phyloP scores from a whole-genome alignment of 768 basidiomycete species.

The Tulasnella sp. region DNA sequence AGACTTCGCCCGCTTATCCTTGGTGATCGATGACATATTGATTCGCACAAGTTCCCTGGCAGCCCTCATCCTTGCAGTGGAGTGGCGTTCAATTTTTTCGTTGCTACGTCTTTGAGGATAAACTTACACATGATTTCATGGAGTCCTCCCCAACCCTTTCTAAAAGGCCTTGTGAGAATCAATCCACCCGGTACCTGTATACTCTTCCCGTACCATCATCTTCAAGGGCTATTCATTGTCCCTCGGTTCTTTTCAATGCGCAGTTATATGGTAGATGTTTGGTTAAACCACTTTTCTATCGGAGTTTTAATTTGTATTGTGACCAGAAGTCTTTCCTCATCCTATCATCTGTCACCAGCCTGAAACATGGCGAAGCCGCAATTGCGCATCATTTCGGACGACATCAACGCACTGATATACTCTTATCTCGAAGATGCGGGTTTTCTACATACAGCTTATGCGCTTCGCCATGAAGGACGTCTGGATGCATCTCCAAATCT shows the following conservation, averaged over 20 bases:
- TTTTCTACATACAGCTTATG: slow-evolving; percentile 69
- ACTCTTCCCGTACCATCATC: neutral
- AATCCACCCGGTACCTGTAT: too few species aligned
- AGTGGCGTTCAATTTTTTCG: too few species aligned
- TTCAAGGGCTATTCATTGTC: neutral
- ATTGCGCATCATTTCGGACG: slow-evolving; percentile 13
- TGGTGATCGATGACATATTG: too few species aligned
- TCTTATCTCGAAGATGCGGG: slow-evolving; percentile 82
- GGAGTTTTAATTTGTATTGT: slow-evolving; percentile 1
- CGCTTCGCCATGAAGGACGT: slow-evolving; percentile 59
- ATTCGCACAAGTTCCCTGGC: too few species aligned
- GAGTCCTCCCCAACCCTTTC: too few species aligned
- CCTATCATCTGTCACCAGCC: slow-evolving; percentile 4
- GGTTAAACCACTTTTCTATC: neutral
- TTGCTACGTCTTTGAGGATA: too few species aligned
- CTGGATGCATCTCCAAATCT: slow-evolving; percentile 57
- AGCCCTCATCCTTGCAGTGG: too few species aligned
- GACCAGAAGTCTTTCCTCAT: too few species aligned
- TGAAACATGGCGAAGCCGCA: slow-evolving; percentile 5
- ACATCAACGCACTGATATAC: slow-evolving; percentile 75
- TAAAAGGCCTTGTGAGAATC: too few species aligned
- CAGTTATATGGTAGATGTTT: neutral
- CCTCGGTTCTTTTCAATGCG: neutral
- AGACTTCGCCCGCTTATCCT: too few species aligned
- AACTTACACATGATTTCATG: too few species aligned